Conservation (phyloP, 2,329 filamentous ascomycete genomes). For the Aspergillus amoenus region DNA sequence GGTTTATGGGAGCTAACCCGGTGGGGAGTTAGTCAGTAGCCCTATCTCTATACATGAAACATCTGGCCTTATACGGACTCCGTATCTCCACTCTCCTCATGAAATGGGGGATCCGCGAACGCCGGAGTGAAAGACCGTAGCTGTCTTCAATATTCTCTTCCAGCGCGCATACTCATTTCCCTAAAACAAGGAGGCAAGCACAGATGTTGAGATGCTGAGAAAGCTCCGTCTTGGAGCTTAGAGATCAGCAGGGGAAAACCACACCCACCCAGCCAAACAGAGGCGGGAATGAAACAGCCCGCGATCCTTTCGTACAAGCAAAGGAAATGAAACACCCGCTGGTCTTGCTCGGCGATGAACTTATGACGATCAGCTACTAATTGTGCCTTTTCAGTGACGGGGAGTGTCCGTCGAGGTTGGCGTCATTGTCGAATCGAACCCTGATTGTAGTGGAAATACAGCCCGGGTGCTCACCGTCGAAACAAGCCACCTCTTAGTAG, state of each 20-base stretch:
- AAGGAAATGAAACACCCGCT: neutral
- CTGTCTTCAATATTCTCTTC: too few relatives aligned
- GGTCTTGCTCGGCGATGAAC: neutral
- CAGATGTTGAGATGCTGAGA: too few relatives aligned
- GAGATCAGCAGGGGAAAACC: too few relatives aligned
- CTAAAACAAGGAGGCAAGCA: too few relatives aligned
- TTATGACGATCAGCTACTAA: slow-evolving; percentile 17
- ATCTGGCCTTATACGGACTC: neutral
- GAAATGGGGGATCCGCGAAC: neutral
- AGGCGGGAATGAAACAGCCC: neutral
- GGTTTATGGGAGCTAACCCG: too few relatives aligned
- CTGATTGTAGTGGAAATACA: neutral
- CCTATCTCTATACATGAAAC: neutral
- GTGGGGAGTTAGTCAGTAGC: neutral
- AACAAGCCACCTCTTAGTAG: too few relatives aligned
- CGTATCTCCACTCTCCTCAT: neutral
- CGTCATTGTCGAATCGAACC: neutral
- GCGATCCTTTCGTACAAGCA: neutral
- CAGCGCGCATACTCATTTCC: too few relatives aligned
- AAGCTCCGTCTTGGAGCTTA: too few relatives aligned
- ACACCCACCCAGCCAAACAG: too few relatives aligned
- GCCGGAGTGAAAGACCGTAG: too few relatives aligned
- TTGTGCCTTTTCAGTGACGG: slow-evolving; percentile 17
- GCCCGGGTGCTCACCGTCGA: neutral
- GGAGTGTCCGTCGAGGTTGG: slow-evolving; percentile 9